A percentile compares a stretch with the other conserved stretches of the same genome.
Evolutionary conservation across 345 rosid genomes (phyloP).

Genomic region (Eucalyptus paniculata): DNA sequence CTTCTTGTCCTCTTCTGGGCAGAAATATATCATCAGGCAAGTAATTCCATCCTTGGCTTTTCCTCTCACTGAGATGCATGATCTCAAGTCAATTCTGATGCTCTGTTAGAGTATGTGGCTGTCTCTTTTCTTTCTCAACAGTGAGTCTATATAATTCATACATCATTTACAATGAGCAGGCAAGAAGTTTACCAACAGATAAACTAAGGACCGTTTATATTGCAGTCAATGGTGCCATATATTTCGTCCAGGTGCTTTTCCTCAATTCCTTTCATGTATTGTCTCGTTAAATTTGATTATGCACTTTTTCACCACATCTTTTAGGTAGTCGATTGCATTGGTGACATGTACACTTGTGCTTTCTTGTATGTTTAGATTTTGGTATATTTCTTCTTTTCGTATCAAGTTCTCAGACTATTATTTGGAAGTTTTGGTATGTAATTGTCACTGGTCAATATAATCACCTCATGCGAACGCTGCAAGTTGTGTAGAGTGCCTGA

Average conservation of each 20-base stretch:
- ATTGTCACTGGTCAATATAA: neutral
- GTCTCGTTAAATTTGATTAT: neutral
- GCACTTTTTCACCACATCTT: neutral
- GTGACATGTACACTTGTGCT: neutral
- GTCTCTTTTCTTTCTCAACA: neutral
- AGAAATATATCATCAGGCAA: slow-evolving; percentile 98
- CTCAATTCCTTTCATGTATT: neutral
- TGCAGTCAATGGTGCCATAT: slow-evolving; percentile 46
- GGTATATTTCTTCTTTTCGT: neutral
- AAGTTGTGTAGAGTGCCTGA: neutral
- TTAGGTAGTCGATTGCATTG: neutral
- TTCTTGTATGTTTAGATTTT: neutral
- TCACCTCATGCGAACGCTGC: neutral
- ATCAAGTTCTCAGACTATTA: neutral
- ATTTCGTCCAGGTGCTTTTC: slow-evolving; percentile 63
- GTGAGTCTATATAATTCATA: neutral
- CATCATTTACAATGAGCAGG: slow-evolving; percentile 32
- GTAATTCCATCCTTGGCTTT: neutral
- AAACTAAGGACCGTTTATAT: slow-evolving; percentile 61
- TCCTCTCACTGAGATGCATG: neutral
- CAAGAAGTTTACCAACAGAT: slow-evolving; percentile 92
- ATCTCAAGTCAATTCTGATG: neutral
- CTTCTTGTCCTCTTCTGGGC: slow-evolving; percentile 98
- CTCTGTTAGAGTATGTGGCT: neutral
- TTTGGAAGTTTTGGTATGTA: neutral